These are phyloP conservation scores for Penicillium odoratum DNA, from an alignment of 495 filamentous ascomycete genomes.

Conservation along the genomic window DNA sequence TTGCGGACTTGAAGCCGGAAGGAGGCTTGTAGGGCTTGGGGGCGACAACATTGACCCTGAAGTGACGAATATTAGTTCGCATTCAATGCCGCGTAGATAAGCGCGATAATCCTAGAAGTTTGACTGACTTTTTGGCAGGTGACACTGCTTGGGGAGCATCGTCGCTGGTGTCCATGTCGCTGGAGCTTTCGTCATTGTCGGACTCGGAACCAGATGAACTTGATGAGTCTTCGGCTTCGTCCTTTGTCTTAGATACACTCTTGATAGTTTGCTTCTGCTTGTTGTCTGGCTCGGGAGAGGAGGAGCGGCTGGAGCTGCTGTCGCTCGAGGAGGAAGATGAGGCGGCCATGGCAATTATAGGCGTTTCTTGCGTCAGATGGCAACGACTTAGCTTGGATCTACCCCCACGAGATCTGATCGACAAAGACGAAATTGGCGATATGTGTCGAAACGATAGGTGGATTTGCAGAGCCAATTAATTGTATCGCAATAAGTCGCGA, in stretches of 20 bases:
- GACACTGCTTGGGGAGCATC: constrained; percentile 17
- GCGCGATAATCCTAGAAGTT: background rate
- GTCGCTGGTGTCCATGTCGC: constrained; percentile 36
- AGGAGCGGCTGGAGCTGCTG: constrained; percentile 33
- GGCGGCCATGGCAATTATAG: constrained; percentile 32
- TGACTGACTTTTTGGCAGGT: constrained; percentile 27
- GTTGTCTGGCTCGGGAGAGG: constrained; percentile 30
- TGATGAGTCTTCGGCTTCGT: constrained; percentile 29
- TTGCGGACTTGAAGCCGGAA: constrained; percentile 41
- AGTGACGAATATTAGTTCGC: constrained; percentile 1
- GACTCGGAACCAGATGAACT: constrained; percentile 31
- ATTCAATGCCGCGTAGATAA: background rate
- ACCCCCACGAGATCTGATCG: background rate
- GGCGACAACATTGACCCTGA: constrained; percentile 24
- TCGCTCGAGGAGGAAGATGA: constrained; percentile 29
- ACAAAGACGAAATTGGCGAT: background rate
- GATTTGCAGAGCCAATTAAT: background rate
- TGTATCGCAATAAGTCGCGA: constrained; percentile 8
- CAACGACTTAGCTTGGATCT: constrained; percentile 1
- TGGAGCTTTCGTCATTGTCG: constrained; percentile 29
- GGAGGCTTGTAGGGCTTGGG: constrained; percentile 43
- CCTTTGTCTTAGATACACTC: constrained; percentile 28
- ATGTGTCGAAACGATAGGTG: background rate
- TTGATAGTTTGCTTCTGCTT: constrained; percentile 31
- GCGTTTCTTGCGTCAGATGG: background rate